These are phyloP conservation scores for Camellia sinensis DNA, from an alignment of 148 eudicot genomes.

Conservation along the genomic window DNA sequence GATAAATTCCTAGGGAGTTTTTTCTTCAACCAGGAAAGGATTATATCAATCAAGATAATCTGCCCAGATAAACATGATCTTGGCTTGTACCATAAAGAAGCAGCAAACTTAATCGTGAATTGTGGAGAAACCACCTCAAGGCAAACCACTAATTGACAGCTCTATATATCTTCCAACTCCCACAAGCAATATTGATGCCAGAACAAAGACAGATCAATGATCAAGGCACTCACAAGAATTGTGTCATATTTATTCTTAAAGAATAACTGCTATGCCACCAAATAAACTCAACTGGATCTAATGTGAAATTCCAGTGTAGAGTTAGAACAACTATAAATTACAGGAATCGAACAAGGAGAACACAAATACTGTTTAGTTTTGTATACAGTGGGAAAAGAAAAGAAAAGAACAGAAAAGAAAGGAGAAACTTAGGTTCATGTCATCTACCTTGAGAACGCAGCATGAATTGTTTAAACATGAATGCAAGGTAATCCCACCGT, in stretches of 20 bases:
- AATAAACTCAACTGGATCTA: background rate
- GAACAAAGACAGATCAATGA: slow-evolving; percentile 9
- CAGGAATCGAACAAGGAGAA: background rate
- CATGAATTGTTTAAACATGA: slow-evolving; percentile 64
- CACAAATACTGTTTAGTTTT: background rate
- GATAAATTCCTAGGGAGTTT: too few species aligned
- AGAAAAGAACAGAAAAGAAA: too few species aligned
- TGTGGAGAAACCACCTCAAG: background rate
- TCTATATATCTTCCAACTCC: background rate
- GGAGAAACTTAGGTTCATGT: slow-evolving; percentile 42
- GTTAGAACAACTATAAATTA: background rate
- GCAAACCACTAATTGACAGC: background rate
- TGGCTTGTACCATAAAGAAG: background rate
- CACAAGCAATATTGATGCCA: slow-evolving; percentile 14
- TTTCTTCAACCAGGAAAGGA: too few species aligned
- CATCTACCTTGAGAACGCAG: slow-evolving; percentile 61
- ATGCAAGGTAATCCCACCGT: slow-evolving; percentile 60
- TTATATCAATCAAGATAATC: too few species aligned
- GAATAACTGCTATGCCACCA: background rate
- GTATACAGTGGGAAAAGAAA: background rate
- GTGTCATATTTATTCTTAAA: slow-evolving; percentile 4
- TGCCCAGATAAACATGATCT: too few species aligned
- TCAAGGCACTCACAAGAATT: slow-evolving; percentile 1
- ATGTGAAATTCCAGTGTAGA: slow-evolving; percentile 7
- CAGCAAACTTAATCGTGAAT: background rate